Base-by-base conservation (phyloP, 2,329 filamentous ascomycete species). In the Trichoderma hamatum region DNA sequence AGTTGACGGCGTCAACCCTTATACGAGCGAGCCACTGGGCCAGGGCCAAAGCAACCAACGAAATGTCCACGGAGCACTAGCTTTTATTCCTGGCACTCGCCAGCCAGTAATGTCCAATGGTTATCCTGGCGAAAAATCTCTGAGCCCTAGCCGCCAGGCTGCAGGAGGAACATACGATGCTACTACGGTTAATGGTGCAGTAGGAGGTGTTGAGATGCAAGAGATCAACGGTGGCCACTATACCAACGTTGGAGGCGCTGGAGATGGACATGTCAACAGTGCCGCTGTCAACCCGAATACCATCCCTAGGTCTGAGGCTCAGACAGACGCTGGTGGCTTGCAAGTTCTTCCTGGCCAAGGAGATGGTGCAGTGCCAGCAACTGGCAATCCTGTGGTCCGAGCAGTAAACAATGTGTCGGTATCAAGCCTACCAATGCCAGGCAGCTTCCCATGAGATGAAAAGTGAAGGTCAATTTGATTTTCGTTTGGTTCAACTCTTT, bases 361-460 rank as follows among this genome's bases (percentile, higher is more conserved):
- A 46, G 69, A 68, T 7, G 26, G 69, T 6, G 55, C 60, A 3
- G 68, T 55, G 6, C 55, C 71, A n/a, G 11, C 69, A 11, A 62
- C 68, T 6, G 59, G 63, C 16, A 34, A 14, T 54, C 54, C 56
- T 11, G 58, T 72, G 11, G 24, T 24, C 11, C 56, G 46, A 24
- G 24, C 43, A 19, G 4, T 39, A 2, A 61, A 61, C 9, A 56
- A 60, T 16, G 34, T 84, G 14, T 87, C 85, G 32, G 86, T 92
- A 55, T 89, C 88, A 67, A 85, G 90, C 74, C 79, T 93, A 62
- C 89, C 91, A 75, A 85, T 93, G 21, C 91, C 91, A 3, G 91
- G 91, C 13, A 84, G 90, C 72, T 93, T 85, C 55, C 51, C 54
- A 19, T 76, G 28, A 67, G 28, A 61, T 13, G 58, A 54, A 58